A percentile compares a stretch with the other conserved stretches of the same genome.
These are phyloP conservation scores for Arachis stenosperma DNA, from an alignment of 306 rosid species.

Conservation along the genomic window DNA sequence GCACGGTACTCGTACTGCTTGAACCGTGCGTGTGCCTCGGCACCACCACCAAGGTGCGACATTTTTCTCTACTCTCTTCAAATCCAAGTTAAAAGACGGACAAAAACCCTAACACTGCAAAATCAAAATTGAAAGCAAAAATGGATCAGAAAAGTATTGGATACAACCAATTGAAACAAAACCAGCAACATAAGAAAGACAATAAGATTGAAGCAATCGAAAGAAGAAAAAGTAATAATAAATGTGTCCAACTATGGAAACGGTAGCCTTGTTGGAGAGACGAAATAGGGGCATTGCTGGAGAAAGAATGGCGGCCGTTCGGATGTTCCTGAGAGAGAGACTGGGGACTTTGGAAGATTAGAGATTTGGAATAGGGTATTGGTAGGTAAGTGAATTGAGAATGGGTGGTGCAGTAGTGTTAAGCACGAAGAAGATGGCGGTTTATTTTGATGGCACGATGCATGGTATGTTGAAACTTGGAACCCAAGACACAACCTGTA, in stretches of 20 bases:
- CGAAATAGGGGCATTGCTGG: background rate
- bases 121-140: background rate
- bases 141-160: background rate
- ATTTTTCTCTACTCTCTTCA: slow-evolving; percentile 15
- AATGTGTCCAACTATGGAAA: background rate
- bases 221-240: background rate
- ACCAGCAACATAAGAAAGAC: background rate
- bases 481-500: no score
- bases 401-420: no score
- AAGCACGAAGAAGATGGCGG: no score
- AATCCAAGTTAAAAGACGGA: no score
- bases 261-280: background rate
- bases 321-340: no score
- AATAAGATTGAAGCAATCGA: background rate
- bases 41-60: slow-evolving; percentile 95
- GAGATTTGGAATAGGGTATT: no score
- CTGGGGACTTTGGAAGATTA: no score
- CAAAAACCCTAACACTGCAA: slow-evolving; percentile 7
- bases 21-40: slow-evolving; percentile 95
- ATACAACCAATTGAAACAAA: background rate
- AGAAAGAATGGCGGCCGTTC: background rate
- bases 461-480: no score
- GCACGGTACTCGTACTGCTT: slow-evolving; percentile 89
- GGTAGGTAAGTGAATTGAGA: no score
- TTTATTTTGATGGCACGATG: no score